These are phyloP conservation scores for Osmanthus fragrans DNA, from an alignment of 257 asterid genomes.

Conservation along the genomic window DNA sequence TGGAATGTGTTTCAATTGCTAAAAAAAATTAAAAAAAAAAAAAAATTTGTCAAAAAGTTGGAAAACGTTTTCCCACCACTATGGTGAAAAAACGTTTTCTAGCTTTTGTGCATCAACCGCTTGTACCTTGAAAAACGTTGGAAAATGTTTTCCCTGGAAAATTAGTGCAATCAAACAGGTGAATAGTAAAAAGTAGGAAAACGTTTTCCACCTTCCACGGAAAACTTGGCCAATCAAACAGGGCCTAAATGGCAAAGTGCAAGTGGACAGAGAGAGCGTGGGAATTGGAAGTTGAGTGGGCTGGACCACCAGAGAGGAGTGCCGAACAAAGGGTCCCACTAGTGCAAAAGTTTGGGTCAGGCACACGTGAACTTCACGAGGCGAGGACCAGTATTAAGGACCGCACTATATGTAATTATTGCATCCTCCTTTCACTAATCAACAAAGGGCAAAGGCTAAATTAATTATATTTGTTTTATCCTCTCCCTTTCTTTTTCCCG, in stretches of 20 bases:
- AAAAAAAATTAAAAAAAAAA: no score
- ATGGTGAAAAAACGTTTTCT: no score
- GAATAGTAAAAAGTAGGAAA: no score
- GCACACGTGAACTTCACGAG: conserved; percentile 41
- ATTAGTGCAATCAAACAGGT: no score
- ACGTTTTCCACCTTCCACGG: no score
- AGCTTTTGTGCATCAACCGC: no score
- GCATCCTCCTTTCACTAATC: neutral
- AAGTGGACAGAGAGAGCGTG: conserved; percentile 3
- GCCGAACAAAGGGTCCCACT: conserved; percentile 19
- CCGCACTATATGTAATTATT: conserved; percentile 24
- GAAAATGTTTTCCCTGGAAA: no score
- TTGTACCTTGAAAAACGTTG: no score
- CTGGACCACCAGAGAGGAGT: conserved; percentile 20
- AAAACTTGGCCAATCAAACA: no score
- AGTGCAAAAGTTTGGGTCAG: conserved; percentile 21
- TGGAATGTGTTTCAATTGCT: no score
- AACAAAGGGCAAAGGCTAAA: neutral
- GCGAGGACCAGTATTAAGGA: conserved; percentile 18
- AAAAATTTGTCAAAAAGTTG: no score
- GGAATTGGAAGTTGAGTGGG: conserved; percentile 17
- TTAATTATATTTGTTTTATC: neutral
- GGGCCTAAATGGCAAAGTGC: neutral
- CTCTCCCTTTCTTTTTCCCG: neutral
- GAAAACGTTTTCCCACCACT: no score